Base-by-base conservation (phyloP, 768 basidiomycete genomes). In the Plicaturopsis crispa region DNA sequence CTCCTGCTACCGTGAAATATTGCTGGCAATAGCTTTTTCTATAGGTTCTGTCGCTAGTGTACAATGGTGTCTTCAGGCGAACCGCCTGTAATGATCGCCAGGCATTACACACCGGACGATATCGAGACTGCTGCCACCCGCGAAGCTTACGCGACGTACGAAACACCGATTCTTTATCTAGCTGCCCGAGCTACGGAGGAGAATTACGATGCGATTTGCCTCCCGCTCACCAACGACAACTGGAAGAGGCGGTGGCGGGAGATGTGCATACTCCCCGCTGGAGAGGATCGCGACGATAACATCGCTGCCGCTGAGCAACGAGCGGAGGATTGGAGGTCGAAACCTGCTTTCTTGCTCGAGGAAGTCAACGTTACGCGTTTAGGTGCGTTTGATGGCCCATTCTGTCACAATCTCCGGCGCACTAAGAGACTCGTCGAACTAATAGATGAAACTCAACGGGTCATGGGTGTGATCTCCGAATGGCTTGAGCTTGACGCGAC, bases 401-500 rank as follows among this genome's bases (percentile, higher is more conserved):
- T n/a, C n/a, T n/a, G n/a, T n/a, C n/a, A 33, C 36, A 28, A 48
- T 50, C 40, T 30, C 30, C 32, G n/a, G n/a, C n/a, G n/a, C 42
- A 32, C 32, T n/a, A n/a, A n/a, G n/a, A n/a, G n/a, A n/a, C 23
- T 33, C 45, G 44, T 41, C 23, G 45, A 42, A 28, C 19, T 45
- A 13, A 34, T 48, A 89, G 87, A 87, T 57, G 85, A 90, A 50
- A 75, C 79, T 7, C 79, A 84, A 42, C 70, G 70, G 19, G 63
- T 85, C 24, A 77, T 87, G 11, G 82, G 70, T 4, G 73, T 96
- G 56, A 70, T 86, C 6, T 91, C 92, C 2, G 88, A 93, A 39
- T 99, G 96, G 96, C 70, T 99, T 3, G 90, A 96, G 57, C 69
- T 99, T 26, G 96, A 99, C 61, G 82, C 89, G 6, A 65, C 75